phyloP scores from a whole-genome alignment of 139 green algal species.

The Ulvella scutata region DNA sequence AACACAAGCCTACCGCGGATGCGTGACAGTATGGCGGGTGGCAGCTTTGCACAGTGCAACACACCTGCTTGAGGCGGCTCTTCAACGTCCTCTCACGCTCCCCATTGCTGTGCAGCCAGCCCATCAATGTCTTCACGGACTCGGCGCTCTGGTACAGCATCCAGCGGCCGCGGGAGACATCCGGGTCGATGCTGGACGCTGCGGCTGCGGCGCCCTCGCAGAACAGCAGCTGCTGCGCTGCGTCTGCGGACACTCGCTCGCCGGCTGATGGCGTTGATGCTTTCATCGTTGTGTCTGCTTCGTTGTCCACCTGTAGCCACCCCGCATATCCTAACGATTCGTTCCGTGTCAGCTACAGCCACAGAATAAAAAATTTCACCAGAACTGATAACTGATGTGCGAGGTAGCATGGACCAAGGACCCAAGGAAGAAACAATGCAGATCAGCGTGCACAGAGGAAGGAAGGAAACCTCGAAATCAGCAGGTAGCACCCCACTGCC shows the following conservation, averaged over 20 bases:
- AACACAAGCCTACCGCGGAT: too few species aligned
- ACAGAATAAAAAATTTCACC: background rate
- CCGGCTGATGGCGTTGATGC: background rate
- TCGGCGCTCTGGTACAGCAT: background rate
- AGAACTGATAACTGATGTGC: background rate
- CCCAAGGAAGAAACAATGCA: too few species aligned
- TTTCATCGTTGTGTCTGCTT: background rate
- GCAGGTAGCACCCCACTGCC: too few species aligned
- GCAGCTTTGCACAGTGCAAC: too few species aligned
- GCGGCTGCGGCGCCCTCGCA: background rate
- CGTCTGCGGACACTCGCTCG: background rate
- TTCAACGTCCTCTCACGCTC: background rate
- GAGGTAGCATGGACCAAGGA: background rate
- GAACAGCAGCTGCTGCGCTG: background rate
- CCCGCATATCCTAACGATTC: background rate
- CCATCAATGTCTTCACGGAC: background rate
- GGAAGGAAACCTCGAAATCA: too few species aligned
- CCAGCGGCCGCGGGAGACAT: background rate
- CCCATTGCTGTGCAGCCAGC: background rate
- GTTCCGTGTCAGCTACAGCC: background rate
- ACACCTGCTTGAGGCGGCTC: background rate
- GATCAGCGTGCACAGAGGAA: too few species aligned
- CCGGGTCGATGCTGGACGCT: too few species aligned
- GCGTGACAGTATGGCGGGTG: too few species aligned
- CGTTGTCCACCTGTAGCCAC: background rate